Evolutionary conservation across 768 basidiomycete genomes (phyloP).

Genomic region (Mycena rebaudengoi): DNA sequence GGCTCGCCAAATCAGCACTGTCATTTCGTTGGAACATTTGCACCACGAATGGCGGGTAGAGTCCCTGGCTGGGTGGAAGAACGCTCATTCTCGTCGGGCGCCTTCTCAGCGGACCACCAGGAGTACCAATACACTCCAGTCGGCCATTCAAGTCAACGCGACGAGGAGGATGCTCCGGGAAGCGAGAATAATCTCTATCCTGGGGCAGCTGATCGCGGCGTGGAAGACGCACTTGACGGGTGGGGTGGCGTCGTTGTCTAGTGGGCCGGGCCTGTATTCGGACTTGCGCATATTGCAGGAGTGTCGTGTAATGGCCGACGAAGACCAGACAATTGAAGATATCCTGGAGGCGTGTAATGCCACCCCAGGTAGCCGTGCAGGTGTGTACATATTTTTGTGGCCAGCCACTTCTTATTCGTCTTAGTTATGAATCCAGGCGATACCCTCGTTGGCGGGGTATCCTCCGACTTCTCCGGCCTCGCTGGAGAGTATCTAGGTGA

Average conservation of each 20-base stretch:
- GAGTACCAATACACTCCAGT: not conserved
- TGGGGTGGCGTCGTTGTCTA: constrained; percentile 1
- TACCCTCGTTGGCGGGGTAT: not conserved
- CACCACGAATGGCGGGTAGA: not conserved
- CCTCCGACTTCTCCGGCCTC: not conserved
- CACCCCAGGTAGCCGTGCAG: not conserved
- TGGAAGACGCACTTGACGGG: constrained; percentile 1
- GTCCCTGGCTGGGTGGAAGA: not conserved
- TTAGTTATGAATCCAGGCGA: not conserved
- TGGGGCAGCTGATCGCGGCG: not conserved
- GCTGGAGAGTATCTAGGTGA: not conserved
- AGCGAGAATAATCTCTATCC: constrained; percentile 1
- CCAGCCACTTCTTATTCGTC: not conserved
- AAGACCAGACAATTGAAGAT: not conserved
- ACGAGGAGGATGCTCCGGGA: not conserved
- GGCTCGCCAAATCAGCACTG: not conserved
- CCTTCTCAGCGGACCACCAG: not conserved
- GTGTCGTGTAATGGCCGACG: not conserved
- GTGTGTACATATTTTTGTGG: not conserved
- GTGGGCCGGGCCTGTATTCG: constrained; percentile 2
- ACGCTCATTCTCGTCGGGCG: not conserved
- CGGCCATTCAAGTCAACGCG: not conserved
- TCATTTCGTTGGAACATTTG: not conserved
- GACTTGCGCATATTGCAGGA: constrained; percentile 5
- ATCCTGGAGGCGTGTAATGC: not conserved